Conservation (phyloP, 139 green algal genomes). For the Closterium sp. region DNA sequence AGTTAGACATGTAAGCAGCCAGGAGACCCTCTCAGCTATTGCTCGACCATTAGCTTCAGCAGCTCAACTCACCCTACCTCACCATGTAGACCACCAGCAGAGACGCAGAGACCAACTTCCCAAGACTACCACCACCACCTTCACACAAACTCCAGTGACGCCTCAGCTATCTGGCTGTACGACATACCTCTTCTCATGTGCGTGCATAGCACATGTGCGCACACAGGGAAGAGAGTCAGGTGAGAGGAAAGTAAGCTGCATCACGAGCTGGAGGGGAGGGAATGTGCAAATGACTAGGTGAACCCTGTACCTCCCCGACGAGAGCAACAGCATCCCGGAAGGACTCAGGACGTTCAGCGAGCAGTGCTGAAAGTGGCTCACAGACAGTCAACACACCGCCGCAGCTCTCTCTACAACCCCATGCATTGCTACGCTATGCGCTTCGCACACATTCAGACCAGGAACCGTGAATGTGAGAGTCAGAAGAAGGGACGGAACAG, state of each 20-base stretch:
- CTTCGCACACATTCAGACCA: not conserved
- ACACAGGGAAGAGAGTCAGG: not conserved
- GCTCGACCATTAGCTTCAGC: not conserved
- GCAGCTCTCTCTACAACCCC: not conserved
- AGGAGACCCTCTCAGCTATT: not conserved
- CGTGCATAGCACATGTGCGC: not conserved
- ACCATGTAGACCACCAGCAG: not conserved
- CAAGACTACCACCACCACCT: not conserved
- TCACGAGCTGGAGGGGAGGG: not conserved
- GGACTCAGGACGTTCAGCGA: not conserved
- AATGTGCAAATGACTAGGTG: not conserved
- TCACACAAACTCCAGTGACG: not conserved
- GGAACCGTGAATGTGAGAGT: too few relatives aligned
- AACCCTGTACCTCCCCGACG: not conserved
- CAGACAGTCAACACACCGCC: not conserved
- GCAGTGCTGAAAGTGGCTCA: not conserved
- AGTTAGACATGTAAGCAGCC: not conserved
- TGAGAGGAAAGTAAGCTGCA: not conserved
- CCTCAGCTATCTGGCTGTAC: not conserved
- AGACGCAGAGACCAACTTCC: not conserved
- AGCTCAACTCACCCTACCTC: not conserved
- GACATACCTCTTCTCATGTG: not conserved
- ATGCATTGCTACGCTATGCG: not conserved
- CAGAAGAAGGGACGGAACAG: not conserved
- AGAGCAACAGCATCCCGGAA: not conserved